Base-by-base conservation (phyloP, 305 asterid species). In the Rubia tinctorum region DNA sequence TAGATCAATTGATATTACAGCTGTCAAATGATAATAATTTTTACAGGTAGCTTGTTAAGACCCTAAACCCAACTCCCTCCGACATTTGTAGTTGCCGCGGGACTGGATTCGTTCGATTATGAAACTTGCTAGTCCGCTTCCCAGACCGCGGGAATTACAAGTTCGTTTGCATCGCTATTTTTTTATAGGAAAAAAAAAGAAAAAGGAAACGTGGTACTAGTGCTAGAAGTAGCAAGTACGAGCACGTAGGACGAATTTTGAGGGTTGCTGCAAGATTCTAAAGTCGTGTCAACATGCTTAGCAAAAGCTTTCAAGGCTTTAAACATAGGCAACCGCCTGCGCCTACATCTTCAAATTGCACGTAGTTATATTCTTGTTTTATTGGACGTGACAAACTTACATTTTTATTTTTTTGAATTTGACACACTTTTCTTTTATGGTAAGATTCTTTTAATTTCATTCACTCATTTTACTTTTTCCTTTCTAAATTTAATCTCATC, bases 231-330 rank as follows among this genome's bases (percentile, higher is more conserved):
- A 22, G 67, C 13, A 62, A 66, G 69, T 66, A 64, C 23, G 11
- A 65, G n/a, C 8, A 63, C 1, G 23, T 64, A 64, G 69, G 20
- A 65, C 17, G 51, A 66, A 40, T 66, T 65, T 39, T 65, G 27
- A 37, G 8, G 18, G 73, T 20, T 51, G 3, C 51, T 34, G n/a
- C 22, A 22, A 58, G 75, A 71, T 71, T 71, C 67, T 58, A 58
- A 22, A 30, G 74, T 56, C 74, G 7, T 20, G 47, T 56, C 74
- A 71, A 71, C 74, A 37, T 71, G 42, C 74, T 20, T 34, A 53
- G 47, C 30, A 1, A 69, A 30, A 51, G 63, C 27, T 1, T 45
- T 45, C 8, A 49, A 56, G 43, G 39, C 49, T 53, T 53, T 53
- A 53, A 56, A 71, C 55, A 56, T 11, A 25, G n/a, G 5, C 59